These are phyloP conservation scores for Suillus placidus DNA, from an alignment of 768 basidiomycete species.

Conservation along the genomic window DNA sequence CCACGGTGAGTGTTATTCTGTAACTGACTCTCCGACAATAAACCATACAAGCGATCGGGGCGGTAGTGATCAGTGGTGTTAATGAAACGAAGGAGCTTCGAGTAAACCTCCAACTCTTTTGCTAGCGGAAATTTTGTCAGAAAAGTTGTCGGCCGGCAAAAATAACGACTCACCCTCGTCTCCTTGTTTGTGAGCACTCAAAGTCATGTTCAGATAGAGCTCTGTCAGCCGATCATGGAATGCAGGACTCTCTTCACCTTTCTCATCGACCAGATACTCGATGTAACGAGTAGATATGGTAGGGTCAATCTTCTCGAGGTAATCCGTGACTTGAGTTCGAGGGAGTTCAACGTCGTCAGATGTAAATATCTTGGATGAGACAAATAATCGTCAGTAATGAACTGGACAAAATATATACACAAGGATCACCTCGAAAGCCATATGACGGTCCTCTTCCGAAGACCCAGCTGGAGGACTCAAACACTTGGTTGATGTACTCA, in stretches of 20 bases:
- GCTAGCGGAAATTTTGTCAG: constrained; percentile 38
- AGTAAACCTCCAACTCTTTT: constrained; percentile 52
- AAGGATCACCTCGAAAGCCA: constrained; percentile 72
- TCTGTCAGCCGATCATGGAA: constrained; percentile 93
- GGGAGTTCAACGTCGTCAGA: constrained; percentile 95
- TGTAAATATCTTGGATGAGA: constrained; percentile 75
- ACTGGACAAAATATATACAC: constrained; percentile 4
- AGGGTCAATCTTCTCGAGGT: constrained; percentile 72
- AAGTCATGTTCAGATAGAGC: constrained; percentile 75
- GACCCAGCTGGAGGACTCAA: constrained; percentile 85
- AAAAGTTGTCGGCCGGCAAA: constrained; percentile 4
- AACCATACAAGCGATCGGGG: constrained; percentile 77
- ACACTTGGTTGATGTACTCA: constrained; percentile 79
- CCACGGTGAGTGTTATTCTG: background rate
- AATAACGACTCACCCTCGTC: constrained; percentile 52
- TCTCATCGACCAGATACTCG: constrained; percentile 79
- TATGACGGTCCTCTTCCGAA: constrained; percentile 71
- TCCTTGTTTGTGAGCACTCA: constrained; percentile 56
- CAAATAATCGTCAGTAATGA: background rate
- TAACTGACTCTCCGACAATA: constrained; percentile 77
- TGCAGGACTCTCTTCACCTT: constrained; percentile 61
- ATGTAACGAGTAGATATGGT: constrained; percentile 77
- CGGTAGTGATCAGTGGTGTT: constrained; percentile 68
- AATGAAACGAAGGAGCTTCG: constrained; percentile 77
- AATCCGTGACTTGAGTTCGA: constrained; percentile 70